Base-by-base conservation (phyloP, 208 protist genomes). In the Herpetomonas muscarum region DNA sequence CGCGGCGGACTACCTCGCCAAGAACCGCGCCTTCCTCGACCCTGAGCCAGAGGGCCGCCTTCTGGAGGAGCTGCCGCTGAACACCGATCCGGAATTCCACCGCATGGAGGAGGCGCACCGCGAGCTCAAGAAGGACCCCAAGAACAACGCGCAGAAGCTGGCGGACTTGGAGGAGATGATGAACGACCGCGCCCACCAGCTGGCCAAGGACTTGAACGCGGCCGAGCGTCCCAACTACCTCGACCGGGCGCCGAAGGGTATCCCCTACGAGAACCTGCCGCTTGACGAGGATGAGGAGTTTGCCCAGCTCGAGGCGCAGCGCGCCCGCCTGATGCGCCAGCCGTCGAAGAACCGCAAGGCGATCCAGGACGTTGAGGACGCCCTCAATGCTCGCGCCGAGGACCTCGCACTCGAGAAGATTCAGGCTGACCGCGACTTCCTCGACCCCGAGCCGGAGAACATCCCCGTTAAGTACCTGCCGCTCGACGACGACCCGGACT, bases 371-470 rank as follows among this genome's bases (percentile, higher is more conserved):
- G 39, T 76, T 28, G 76, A 88, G 63, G 64, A 76, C 21, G 74
- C 67, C 0, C 79, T 93, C 19, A 87, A 88, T 56, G 50, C 60
- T 21, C 80, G 83, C 48, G 80, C 76, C 7, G 67, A 81, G 55
- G 79, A 90, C 59, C 60, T 92, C n/a, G 85, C 81, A 39, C 74
- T 74, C 55, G 73, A 85, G 60, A 73, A 83, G 47, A 85, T 83
- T 26, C 65, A 82, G 67, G 59, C 61, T 15, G 81, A 89, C 49
- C 77, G 80, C 39, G 78, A 61, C 36, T 89, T 90, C 68, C 55
- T 90, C 44, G 81, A 87, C 36, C 65, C 77, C 26, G 71, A 86
- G 46, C 86, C 82, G 45, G 70, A 85, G 58, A 60, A 60, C 39
- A 67, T 86, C 37, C 77, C 63, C 10, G 34, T 87, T 31, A 73